Base-by-base conservation (phyloP, 2,329 filamentous ascomycete species). In the Cladosporium oxysporum region DNA sequence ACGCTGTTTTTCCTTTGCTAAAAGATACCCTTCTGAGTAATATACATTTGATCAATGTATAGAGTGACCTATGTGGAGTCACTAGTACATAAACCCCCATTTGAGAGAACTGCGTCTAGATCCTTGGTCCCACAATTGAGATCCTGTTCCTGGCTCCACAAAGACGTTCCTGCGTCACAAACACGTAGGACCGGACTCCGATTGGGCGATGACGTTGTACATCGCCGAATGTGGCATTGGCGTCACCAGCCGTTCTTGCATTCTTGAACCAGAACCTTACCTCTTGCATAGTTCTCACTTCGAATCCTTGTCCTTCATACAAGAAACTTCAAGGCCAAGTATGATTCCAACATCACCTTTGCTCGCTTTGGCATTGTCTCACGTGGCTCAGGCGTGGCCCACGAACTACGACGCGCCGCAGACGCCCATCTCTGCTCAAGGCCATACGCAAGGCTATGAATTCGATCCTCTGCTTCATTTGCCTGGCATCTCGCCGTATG, bases 401-500 rank as follows among this genome's bases (percentile, higher is more conserved):
- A 28, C 37, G 0, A 31, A 29, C 23, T 16, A 57, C 61, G 60
- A 53, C 47, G 37, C 61, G 35, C 8, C 44, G 28, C 65, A 66
- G 55, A 64, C 47, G 33, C 65, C 65, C 21, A 37, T 66, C 14
- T 58, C 28, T 37, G 29, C 57, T 8, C 55, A 66, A 29, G 52
- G 49, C 18, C 65, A 66, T 37, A 47, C 65, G 21, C 62, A 69
- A 53, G 66, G 62, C 37, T 69, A 68, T 58, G 75, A 73, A 62
- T 87, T 87, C 73, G 82, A 85, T 62, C 82, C 84, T 0, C 77
- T 87, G 2, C 76, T 85, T 29, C 85, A 87, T 63, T 78, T 87
- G 11, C 81, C 81, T 0, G 85, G 85, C n/a, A 84, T 86, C 6
- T 79, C 83, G 1, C 85, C 85, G 61, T 63, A 63, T 21, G 61